Conservation (phyloP, 148 eudicot species). For the Chenopodium suecicum region DNA sequence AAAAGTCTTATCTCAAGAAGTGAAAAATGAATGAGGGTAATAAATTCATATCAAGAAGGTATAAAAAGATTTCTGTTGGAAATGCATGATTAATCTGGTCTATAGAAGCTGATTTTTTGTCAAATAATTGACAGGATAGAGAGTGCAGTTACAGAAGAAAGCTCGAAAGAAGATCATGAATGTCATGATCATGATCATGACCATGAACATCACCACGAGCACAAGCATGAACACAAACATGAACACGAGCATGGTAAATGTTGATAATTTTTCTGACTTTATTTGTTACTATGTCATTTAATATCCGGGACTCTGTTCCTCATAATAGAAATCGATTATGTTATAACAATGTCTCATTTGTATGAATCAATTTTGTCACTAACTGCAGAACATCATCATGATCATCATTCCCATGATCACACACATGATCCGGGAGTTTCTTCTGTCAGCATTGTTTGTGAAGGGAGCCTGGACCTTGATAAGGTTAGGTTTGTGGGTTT, state of each 20-base stretch:
- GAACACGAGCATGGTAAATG: slow-evolving; percentile 68
- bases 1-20: background rate
- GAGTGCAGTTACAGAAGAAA: slow-evolving; percentile 70
- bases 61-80: background rate
- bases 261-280: background rate
- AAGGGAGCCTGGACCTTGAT: slow-evolving; percentile 93
- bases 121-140: slow-evolving; percentile 65
- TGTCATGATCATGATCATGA: slow-evolving; percentile 46
- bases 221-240: slow-evolving; percentile 44
- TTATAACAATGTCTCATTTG: background rate
- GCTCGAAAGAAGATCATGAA: slow-evolving; percentile 62
- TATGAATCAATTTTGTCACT: slow-evolving; percentile 6
- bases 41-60: background rate
- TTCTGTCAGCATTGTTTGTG: slow-evolving; percentile 96
- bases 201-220: slow-evolving; percentile 53
- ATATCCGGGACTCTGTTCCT: background rate
- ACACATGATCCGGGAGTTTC: slow-evolving; percentile 99
- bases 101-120: slow-evolving; percentile 20
- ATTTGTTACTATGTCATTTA: slow-evolving; percentile 1
- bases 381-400: slow-evolving; percentile 73
- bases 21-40: background rate
- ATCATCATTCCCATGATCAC: slow-evolving; percentile 87
- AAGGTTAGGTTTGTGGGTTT: slow-evolving; percentile 55
- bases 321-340: background rate
- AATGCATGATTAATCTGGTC: background rate